phyloP scores from a whole-genome alignment of 192 early-diverging fungal genomes.

The Podila clonocystis region DNA sequence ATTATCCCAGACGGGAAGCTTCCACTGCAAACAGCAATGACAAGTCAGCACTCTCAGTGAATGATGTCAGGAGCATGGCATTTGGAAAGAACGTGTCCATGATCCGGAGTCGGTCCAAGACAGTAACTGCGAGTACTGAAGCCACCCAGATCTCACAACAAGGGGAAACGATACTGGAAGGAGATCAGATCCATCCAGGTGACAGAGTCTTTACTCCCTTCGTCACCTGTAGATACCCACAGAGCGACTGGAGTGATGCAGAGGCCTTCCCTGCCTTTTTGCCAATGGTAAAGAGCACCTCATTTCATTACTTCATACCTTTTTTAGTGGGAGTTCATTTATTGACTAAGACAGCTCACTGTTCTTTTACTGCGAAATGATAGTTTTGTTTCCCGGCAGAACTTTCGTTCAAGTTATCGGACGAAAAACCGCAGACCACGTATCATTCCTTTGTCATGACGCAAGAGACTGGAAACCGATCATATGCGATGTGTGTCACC shows the following conservation, averaged over 20 bases:
- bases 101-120: constrained; percentile 16
- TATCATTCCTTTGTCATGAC: constrained; percentile 58
- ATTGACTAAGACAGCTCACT: not conserved
- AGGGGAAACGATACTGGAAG: not conserved
- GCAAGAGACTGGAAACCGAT: constrained; percentile 52
- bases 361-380: constrained; percentile 3
- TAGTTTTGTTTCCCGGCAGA: constrained; percentile 58
- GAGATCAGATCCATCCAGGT: constrained; percentile 25
- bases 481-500: constrained; percentile 52
- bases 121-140: not conserved
- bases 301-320: not conserved
- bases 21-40: constrained; percentile 2
- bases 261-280: constrained; percentile 34
- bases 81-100: constrained; percentile 16
- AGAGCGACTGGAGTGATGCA: constrained; percentile 31
- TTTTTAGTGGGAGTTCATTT: not conserved
- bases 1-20: not conserved
- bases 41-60: constrained; percentile 11
- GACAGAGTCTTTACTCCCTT: constrained; percentile 28
- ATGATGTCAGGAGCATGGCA: constrained; percentile 16
- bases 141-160: not conserved
- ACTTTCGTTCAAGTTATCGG: constrained; percentile 30
- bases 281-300: constrained; percentile 15
- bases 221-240: constrained; percentile 46
- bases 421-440: constrained; percentile 38